Base-by-base conservation (phyloP, 2,329 filamentous ascomycete genomes). In the Trichoderma brevicompactum region DNA sequence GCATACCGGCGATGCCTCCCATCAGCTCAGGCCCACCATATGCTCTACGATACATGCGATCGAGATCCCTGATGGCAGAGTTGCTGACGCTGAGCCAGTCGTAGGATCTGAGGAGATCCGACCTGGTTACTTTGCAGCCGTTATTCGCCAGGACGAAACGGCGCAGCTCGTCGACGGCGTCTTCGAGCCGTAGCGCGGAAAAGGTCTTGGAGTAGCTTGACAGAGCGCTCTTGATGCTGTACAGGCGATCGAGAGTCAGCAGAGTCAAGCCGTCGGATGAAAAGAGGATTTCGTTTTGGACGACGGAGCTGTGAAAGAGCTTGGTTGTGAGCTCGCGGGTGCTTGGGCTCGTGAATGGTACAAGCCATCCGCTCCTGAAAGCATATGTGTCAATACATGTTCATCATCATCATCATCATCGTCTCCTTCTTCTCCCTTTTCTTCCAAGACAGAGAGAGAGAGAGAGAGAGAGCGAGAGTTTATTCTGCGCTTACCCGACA, bases 211-310 rank as follows among this genome's bases (percentile, higher is more conserved):
- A 81, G 73, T 89, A 89, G 68, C 81, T 81, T 17, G 83, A 81
- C 10, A 90, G 79, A 1, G 86, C 85, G 53, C 81, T 80, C 73
- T 89, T 89, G 77, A 90, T 86, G 48, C 84, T 87, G 76, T 89
- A 90, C 52, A 89, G 74, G 56, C 85, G 81, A 74, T 90, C 87
- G 10, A 89, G 80, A 0, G 85, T 81, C 13, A 89, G 73, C 7
- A 90, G 76, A 0, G 82, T 87, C 10, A 90, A 79, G 17, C 86
- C 85, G 32, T 85, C 83, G 2, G 84, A 82, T 2, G 82, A 82
- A 78, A 88, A 89, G 61, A 90, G 79, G 28, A 86, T 75, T 65
- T 88, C 84, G 72, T 88, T 86, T 70, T 90, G 88, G 46, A 77
- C 72, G 32, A 87, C 77, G 34, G 86, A 89, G 65, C 82, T 81